Evolutionary conservation across 352 stramenopile genomes (phyloP).

Genomic region (Globisporangium nodosum): DNA sequence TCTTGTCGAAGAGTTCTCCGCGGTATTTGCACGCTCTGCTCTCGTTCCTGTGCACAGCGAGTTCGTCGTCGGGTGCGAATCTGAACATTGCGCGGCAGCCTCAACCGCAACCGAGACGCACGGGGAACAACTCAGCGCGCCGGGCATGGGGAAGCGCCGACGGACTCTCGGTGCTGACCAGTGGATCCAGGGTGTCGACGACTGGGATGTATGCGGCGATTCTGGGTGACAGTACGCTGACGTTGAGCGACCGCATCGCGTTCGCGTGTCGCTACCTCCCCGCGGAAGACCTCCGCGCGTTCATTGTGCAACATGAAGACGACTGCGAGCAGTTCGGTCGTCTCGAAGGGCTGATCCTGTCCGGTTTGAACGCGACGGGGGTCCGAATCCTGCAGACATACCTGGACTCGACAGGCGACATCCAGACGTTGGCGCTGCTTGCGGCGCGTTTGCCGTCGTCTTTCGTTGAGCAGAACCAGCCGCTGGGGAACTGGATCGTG

Average conservation of each 20-base stretch:
- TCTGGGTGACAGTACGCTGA: slow-evolving; percentile 82
- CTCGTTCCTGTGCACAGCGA: slow-evolving; percentile 59
- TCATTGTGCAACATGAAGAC: slow-evolving; percentile 72
- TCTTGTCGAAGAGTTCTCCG: slow-evolving; percentile 48
- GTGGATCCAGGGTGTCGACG: slow-evolving; percentile 8
- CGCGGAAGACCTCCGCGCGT: slow-evolving; percentile 76
- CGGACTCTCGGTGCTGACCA: slow-evolving; percentile 29
- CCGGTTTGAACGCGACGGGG: slow-evolving; percentile 76
- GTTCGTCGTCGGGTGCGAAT: slow-evolving; percentile 24
- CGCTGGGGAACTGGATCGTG: slow-evolving; percentile 86
- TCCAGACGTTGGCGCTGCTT: slow-evolving; percentile 90
- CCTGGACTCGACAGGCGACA: slow-evolving; percentile 84
- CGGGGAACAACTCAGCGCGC: slow-evolving; percentile 19
- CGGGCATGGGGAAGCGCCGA: slow-evolving; percentile 65
- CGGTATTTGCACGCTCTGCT: slow-evolving; percentile 82
- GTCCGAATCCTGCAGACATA: slow-evolving; percentile 90
- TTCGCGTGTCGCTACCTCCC: slow-evolving; percentile 90
- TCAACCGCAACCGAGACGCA: slow-evolving; percentile 23
- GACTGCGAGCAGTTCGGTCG: slow-evolving; percentile 80
- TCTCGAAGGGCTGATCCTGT: slow-evolving; percentile 89
- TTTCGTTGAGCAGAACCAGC: slow-evolving; percentile 47
- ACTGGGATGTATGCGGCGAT: slow-evolving; percentile 63
- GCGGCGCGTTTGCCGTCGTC: slow-evolving; percentile 56
- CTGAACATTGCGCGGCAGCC: slow-evolving; percentile 17
- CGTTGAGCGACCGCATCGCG: slow-evolving; percentile 85